phyloP scores from a whole-genome alignment of 768 basidiomycete genomes.

The Phylloporus arenicola region DNA sequence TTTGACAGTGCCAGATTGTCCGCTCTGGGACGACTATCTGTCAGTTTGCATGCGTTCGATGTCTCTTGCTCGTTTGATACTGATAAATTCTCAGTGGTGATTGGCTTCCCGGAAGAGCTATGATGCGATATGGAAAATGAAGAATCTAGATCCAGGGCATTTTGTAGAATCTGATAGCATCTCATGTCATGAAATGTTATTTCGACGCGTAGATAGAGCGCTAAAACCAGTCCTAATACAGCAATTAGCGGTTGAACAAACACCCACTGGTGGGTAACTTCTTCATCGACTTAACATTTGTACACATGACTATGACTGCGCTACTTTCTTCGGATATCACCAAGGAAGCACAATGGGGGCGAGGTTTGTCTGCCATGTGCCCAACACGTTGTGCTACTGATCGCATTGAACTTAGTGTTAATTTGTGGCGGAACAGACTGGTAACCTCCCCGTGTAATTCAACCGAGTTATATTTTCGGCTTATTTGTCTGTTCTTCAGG shows the following conservation, averaged over 20 bases:
- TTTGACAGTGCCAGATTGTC: slow-evolving; percentile 23
- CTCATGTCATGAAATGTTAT: neutral
- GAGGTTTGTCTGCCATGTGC: slow-evolving; percentile 25
- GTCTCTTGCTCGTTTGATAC: neutral
- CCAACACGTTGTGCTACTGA: slow-evolving; percentile 15
- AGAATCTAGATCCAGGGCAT: neutral
- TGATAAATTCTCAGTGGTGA: slow-evolving; percentile 23
- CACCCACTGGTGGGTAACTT: slow-evolving; percentile 10
- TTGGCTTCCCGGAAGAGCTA: slow-evolving; percentile 18
- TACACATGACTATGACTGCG: slow-evolving; percentile 28
- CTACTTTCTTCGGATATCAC: slow-evolving; percentile 19
- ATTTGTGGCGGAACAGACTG: slow-evolving; percentile 87
- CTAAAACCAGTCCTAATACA: slow-evolving; percentile 26
- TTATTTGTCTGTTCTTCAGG: slow-evolving; percentile 39
- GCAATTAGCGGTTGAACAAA: slow-evolving; percentile 22
- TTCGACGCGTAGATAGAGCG: slow-evolving; percentile 28
- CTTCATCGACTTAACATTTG: slow-evolving; percentile 21
- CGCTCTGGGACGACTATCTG: slow-evolving; percentile 29
- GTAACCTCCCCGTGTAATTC: slow-evolving; percentile 33
- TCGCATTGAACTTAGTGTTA: slow-evolving; percentile 46
- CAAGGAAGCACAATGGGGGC: slow-evolving; percentile 41
- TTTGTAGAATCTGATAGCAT: slow-evolving; percentile 1
- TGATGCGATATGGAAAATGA: slow-evolving; percentile 1
- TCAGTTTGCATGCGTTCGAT: slow-evolving; percentile 14
- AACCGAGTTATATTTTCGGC: neutral